A percentile compares a stretch with the other conserved stretches of the same genome.
phyloP scores from a whole-genome alignment of 169 alveolate genomes.

The Perkinsus chesapeaki region DNA sequence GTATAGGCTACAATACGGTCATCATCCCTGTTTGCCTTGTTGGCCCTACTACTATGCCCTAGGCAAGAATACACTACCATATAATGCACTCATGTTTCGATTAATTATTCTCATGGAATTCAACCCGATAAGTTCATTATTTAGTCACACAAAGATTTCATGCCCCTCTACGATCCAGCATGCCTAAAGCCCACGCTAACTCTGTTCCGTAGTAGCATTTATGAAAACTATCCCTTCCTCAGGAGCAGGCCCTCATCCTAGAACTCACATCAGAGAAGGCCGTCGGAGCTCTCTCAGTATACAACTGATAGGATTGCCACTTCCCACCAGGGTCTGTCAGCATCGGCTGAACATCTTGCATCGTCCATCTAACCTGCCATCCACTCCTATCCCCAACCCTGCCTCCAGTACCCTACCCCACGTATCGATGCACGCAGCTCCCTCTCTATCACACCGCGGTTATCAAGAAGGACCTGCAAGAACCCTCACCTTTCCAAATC shows the following conservation, averaged over 20 bases:
- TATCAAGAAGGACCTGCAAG: neutral
- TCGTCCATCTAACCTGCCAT: neutral
- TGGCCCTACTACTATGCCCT: too few species aligned
- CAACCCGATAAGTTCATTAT: too few species aligned
- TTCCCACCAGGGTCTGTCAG: neutral
- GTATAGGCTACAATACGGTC: too few species aligned
- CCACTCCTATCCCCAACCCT: neutral
- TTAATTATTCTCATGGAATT: too few species aligned
- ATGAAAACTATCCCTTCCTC: too few species aligned
- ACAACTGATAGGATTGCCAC: neutral
- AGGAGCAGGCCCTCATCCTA: too few species aligned
- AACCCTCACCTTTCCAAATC: neutral
- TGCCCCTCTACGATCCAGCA: too few species aligned
- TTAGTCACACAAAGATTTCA: too few species aligned
- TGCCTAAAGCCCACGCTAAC: too few species aligned
- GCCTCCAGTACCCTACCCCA: neutral
- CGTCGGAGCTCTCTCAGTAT: neutral
- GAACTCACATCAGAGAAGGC: neutral
- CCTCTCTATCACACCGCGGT: neutral
- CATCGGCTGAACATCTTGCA: neutral
- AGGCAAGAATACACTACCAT: too few species aligned
- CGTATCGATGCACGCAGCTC: neutral
- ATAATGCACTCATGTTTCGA: neutral
- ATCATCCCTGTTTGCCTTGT: too few species aligned
- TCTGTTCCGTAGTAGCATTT: too few species aligned